phyloP scores from a whole-genome alignment of 2,329 filamentous ascomycete species.

The Cladobotryum mycophilum region DNA sequence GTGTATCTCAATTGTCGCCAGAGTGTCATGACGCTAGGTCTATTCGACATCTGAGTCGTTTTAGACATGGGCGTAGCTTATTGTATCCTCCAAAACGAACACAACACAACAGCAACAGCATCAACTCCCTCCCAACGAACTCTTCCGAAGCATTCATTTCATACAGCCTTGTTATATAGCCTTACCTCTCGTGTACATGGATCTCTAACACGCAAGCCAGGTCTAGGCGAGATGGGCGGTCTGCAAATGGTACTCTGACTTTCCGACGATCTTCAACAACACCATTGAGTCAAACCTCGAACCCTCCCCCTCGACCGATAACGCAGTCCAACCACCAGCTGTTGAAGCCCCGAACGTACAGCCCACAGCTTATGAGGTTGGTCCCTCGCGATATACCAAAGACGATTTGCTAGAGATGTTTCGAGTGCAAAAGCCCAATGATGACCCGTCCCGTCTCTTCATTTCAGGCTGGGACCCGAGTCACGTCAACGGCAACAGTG shows the following conservation, averaged over 20 bases:
- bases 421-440: constrained; percentile 42
- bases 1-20: no score
- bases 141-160: not conserved
- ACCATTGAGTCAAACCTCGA: constrained; percentile 38
- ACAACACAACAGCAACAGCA: no score
- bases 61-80: not conserved
- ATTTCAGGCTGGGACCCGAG: constrained; percentile 74
- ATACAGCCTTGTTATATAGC: not conserved
- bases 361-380: constrained; percentile 25
- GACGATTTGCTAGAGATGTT: constrained; percentile 74
- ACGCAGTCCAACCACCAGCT: constrained; percentile 33
- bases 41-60: not conserved
- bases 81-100: not conserved
- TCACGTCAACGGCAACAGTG: constrained; percentile 55
- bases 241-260: constrained; percentile 57
- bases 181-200: constrained; percentile 11
- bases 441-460: constrained; percentile 59
- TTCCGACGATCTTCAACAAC: constrained; percentile 59
- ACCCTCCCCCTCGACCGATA: constrained; percentile 31
- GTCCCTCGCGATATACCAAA: constrained; percentile 63
- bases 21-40: not conserved
- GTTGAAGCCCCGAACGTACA: constrained; percentile 31
- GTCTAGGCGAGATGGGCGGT: constrained; percentile 52
- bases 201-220: constrained; percentile 27
- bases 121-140: not conserved